Evolutionary conservation across 345 rosid genomes (phyloP), one percentile per base, ranked within the genome.

Genomic region (Mercurialis annua): DNA sequence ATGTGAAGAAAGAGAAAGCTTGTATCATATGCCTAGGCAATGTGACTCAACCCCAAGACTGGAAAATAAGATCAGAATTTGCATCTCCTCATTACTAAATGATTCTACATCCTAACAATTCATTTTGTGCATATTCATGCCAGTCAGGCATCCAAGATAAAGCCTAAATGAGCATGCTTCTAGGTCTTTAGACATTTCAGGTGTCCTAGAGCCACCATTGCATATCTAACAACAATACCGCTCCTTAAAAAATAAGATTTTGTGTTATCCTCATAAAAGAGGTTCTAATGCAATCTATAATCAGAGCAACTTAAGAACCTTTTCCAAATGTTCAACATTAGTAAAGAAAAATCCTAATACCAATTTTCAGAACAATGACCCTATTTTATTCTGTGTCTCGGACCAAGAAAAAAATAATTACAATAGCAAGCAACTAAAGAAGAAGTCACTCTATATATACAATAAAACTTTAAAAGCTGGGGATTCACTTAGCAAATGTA

Each of bases 71-170:
- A 21, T 24, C 34, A 44, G 21, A 10, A 1, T 16, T 26, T 56
- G 5, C n/a, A 42, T 34, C 18, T 1, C 24, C 7, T 23, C 12
- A 14, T 44, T 60, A 26, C 34, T 29, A 20, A 26, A 26, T 43
- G 14, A 5, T 26, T 43, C 47, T 8, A 40, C 44, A 40, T 46
- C 53, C 42, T 14, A 26, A 18, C n/a, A 40, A 49, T n/a, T 47
- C 23, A 21, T 60, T 38, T 60, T 60, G 47, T 40, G 14, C 7
- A 6, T 5, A 12, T 5, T 1, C 29, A 21, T 34, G 48, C 24
- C 49, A 60, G 64, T 49, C 1, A 23, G 17, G 24, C 64, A 60
- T 36, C 64, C 64, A 40, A 38, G 49, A 60, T 6, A 36, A 38
- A 21, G 23, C 48, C 57, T 52, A 36, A 60, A 40, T 23, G 48